These are phyloP conservation scores for Kwoniella europaea DNA, from an alignment of 768 basidiomycete species.

Conservation along the genomic window DNA sequence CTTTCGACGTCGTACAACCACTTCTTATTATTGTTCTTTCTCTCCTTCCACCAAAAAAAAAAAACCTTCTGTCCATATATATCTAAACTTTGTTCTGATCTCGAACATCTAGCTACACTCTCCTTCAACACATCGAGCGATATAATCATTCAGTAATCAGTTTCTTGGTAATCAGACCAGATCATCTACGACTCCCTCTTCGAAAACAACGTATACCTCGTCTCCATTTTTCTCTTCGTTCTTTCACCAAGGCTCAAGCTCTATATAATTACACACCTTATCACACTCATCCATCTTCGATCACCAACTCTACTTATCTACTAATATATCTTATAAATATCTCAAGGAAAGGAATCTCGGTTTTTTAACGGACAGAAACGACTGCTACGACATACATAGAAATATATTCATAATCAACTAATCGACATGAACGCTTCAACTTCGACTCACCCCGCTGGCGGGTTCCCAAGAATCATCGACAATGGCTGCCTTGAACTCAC, in stretches of 20 bases:
- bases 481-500: conserved; percentile 77
- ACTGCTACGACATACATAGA: background rate
- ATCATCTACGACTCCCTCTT: background rate
- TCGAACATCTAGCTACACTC: background rate
- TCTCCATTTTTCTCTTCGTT: background rate
- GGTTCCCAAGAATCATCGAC: conserved; percentile 69
- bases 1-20: too few relatives aligned
- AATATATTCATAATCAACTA: background rate
- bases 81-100: too few relatives aligned
- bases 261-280: background rate
- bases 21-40: too few relatives aligned
- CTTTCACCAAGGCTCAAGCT: background rate
- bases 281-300: background rate
- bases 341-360: conserved; percentile 3
- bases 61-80: too few relatives aligned
- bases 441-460: conserved; percentile 62
- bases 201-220: background rate
- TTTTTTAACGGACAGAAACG: conserved; percentile 2
- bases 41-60: too few relatives aligned
- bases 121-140: background rate
- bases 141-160: too few relatives aligned
- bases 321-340: background rate
- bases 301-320: background rate
- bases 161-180: too few relatives aligned
- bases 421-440: conserved; percentile 23